Evolutionary conservation across 495 filamentous ascomycete genomes (phyloP), one percentile per base, ranked within the genome.

Genomic region (Xylaria curta): DNA sequence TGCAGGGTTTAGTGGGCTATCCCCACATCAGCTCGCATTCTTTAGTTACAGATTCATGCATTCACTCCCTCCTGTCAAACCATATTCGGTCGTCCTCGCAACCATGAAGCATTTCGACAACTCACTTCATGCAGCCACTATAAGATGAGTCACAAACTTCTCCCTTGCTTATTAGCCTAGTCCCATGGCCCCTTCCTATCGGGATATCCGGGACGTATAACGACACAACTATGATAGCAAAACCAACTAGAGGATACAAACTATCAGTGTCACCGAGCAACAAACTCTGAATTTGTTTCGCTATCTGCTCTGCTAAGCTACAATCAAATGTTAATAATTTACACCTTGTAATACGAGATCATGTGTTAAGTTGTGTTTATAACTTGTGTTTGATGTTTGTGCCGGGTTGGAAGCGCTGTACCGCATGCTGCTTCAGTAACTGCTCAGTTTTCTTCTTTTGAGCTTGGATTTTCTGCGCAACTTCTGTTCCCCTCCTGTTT

Each of bases 401-500:
- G n/a, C 86, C 87, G 19, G 86, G 80, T 73, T 88, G 82, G 17
- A 78, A 75, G 68, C 82, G 79, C 69, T 72, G 79, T 8, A 91
- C 86, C 26, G 87, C 87, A 78, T 88, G 85, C 75, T 91, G 81
- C 76, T 83, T 84, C 81, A 95, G 80, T 80, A 96, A 75, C 75
- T 88, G 82, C 77, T 91, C 88, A 2, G 90, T 87, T 81, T 88
- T 89, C 61, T 86, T 80, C 69, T 81, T 86, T 82, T 96, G 93
- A 81, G 81, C 85, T 44, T 85, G 82, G 75, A 95, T 84, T 79
- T 88, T 91, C 61, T 84, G 85, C 44, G 85, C 83, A 64, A 94
- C 85, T 53, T 87, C 90, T 81, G 85, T 85, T 49, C 89, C 86
- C 51, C 87, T 81, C 82, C 88, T 90, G 78, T 94, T 97, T 86